Evolutionary conservation across 345 rosid genomes (phyloP), one percentile per base, ranked within the genome.

Genomic region (Populus deltoides): DNA sequence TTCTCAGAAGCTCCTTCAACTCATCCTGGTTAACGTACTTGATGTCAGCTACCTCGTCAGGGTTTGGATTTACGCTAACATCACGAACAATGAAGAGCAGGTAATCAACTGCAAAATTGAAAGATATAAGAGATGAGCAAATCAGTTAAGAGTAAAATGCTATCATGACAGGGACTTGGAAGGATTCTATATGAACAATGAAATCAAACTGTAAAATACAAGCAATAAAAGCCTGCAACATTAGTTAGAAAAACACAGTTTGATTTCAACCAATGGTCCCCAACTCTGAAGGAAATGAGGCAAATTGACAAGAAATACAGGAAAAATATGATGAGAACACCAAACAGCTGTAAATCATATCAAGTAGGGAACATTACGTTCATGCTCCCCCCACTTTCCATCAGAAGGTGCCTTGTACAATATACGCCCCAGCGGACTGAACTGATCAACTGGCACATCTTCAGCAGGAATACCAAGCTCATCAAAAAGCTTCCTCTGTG

Each of bases 311-410:
- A 43, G 47, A 43, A 11, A 43, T 43, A 11, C 15, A 43, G 47
- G 47, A 43, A 43, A 11, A 43, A 43, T 3, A 43, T 43, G 47
- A 43, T 2, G 47, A 43, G 47, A 11, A 3, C 13, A 10, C 4
- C 18, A 31, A 66, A 24, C 15, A 25, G 15, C 18, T 35, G 13
- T 71, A 55, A 25, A 75, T 39, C 11, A 70, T 49, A 39, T 47
- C 36, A n/a, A 35, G 73, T 59, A 15, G 62, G 62, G 77, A 63
- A 41, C 22, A 68, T 86, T 89, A 95, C 99, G 90, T 90, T 95
- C 97, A 77, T 95, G 99, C 86, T 95, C 98, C 61, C 98, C 99
- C 98, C 99, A 95, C 80, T 91, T 92, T 74, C 98, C 98, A 79
- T 93, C 99, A 63, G 98, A 95, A 86, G 99, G 94, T 61, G 98